Evolutionary conservation across 441 rosid species (phyloP), one percentile per base, ranked within the genome.

Genomic region (Erodium trifolium): DNA sequence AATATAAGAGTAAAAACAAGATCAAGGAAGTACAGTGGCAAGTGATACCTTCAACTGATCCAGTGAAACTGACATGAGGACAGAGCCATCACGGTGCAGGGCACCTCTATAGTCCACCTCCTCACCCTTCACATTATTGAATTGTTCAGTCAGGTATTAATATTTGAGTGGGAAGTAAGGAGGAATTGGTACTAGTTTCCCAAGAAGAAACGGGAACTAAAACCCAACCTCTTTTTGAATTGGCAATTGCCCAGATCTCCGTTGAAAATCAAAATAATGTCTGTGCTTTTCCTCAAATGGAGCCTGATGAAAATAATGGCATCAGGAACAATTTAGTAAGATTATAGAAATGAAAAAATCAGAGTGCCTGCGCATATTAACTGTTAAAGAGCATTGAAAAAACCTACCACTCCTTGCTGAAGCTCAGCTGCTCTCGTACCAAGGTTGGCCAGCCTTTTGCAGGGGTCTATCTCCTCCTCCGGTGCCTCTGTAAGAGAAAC

Each of bases 401-500:
- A 75, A 68, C 85, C 71, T 86, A 93, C 97, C 92, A 93, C 98
- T 77, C 98, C 98, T 85, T 87, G 84, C 82, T 86, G 93, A 70
- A 88, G 78, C 65, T 85, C 74, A 68, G 96, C 88, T 63, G 96
- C 96, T 82, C 78, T 88, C 78, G 75, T 89, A 53, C 99, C 96
- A 3, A 93, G 95, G 78, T 89, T 84, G 72, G 95, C 97, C 84
- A 93, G 79, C 81, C 90, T 81, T 79, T 78, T 81, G 84, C 96
- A 93, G 5, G 98, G 98, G 78, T 93, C 98, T 76, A 93, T 93
- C 83, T 93, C 98, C 75, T 89, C 87, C 79, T 93, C 97, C 41
- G 99, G 97, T 51, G 97, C 78, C 79, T 91, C 99, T 4, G 99
- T 91, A n/a, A 93, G 91, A 51, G 96, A 93, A 70, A 93, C 99